Conservation (phyloP, 1,284 basidiomycete species). For the Trametes versicolor region DNA sequence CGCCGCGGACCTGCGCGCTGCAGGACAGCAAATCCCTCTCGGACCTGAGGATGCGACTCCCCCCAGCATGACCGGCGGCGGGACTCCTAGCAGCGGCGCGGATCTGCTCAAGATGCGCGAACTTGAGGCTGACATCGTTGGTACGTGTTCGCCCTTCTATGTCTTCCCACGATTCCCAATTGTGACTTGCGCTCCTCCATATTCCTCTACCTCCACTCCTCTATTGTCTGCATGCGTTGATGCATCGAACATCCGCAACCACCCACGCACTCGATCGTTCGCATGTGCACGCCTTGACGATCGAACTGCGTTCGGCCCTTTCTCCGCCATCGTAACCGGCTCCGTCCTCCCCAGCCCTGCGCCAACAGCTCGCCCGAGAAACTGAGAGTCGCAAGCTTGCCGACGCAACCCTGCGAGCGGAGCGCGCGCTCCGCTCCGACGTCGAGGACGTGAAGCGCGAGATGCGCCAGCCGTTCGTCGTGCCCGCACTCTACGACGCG, state of each 20-base stretch:
- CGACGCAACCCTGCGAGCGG: conserved; percentile 44
- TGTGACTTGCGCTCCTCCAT: conserved; percentile 11
- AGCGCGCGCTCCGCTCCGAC: conserved; percentile 45
- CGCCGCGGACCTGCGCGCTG: conserved; percentile 41
- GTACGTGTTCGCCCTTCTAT: conserved; percentile 19
- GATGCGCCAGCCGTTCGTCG: conserved; percentile 55
- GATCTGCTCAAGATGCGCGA: conserved; percentile 25
- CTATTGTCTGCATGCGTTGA: not conserved
- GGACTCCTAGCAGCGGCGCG: conserved; percentile 6
- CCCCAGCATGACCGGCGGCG: conserved; percentile 20
- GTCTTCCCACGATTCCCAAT: not conserved
- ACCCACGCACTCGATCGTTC: not conserved
- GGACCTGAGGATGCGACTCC: conserved; percentile 21
- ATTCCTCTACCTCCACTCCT: not conserved
- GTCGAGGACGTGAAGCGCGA: conserved; percentile 55
- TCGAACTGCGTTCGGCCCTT: not conserved
- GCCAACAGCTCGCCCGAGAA: conserved; percentile 30
- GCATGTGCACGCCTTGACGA: not conserved
- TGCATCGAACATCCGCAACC: not conserved
- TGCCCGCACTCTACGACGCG: conserved; percentile 56
- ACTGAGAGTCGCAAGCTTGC: conserved; percentile 33
- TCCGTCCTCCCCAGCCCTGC: conserved; percentile 24
- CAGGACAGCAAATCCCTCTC: conserved; percentile 31
- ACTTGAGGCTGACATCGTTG: conserved; percentile 29
- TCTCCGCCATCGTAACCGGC: not conserved